These are phyloP conservation scores for Spathaspora passalidarum DNA, from an alignment of 805 yeast genomes.

Conservation along the genomic window DNA sequence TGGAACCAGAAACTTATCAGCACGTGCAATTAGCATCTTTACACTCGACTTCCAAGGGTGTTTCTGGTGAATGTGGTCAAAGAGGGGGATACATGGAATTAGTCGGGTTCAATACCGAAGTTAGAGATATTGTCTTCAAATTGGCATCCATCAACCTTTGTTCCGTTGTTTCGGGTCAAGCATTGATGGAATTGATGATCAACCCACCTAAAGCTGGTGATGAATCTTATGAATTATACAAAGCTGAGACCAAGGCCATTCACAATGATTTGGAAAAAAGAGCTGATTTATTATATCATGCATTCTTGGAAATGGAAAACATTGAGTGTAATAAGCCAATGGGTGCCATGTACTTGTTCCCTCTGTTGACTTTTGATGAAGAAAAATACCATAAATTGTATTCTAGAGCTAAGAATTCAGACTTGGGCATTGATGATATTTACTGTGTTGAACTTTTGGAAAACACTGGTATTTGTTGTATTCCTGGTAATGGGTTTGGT, in stretches of 20 bases:
- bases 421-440: conserved; percentile 74
- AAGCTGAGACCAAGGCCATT: conserved; percentile 58
- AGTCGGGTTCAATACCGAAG: conserved; percentile 71
- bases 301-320: conserved; percentile 77
- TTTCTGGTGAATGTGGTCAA: conserved; percentile 98
- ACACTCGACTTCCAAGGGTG: conserved; percentile 98
- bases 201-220: conserved; percentile 85
- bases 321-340: conserved; percentile 84
- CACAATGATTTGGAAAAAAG: conserved; percentile 61
- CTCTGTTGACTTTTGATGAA: conserved; percentile 59
- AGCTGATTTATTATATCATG: conserved; percentile 60
- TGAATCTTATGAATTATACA: conserved; percentile 66
- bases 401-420: conserved; percentile 53
- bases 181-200: conserved; percentile 87
- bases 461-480: conserved; percentile 91
- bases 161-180: conserved; percentile 95
- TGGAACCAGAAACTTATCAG: conserved; percentile 53
- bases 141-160: conserved; percentile 89
- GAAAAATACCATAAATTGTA: conserved; percentile 50
- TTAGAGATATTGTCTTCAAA: conserved; percentile 70
- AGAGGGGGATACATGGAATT: conserved; percentile 99
- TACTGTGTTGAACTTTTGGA: conserved; percentile 85
- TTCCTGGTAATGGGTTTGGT: conserved; percentile 97
- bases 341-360: conserved; percentile 98
- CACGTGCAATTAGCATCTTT: conserved; percentile 86